Evolutionary conservation across 163 green algal genomes (phyloP).

Genomic region (Scenedesmus sp.): DNA sequence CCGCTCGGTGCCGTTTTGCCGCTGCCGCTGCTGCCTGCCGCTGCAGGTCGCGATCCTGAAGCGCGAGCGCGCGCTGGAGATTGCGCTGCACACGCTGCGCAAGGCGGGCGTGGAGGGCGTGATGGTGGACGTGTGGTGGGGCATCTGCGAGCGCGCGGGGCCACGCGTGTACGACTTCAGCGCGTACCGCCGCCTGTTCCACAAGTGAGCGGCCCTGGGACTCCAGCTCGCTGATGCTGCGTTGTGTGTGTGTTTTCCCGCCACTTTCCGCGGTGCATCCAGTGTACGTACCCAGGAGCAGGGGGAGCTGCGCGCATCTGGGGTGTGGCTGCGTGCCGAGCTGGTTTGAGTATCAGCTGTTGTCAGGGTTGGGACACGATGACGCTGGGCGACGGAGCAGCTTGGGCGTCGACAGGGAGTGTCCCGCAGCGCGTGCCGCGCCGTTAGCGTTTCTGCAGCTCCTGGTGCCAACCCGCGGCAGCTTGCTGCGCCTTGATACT

Average conservation of each 20-base stretch:
- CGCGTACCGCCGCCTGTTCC: slow-evolving; percentile 93
- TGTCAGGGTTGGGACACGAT: too few species aligned
- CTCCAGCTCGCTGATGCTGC: neutral
- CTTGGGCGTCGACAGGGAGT: too few species aligned
- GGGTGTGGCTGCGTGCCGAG: too few species aligned
- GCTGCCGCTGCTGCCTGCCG: neutral
- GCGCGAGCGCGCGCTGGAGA: slow-evolving; percentile 88
- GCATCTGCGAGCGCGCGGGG: slow-evolving; percentile 91
- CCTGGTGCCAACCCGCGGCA: neutral
- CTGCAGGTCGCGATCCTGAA: slow-evolving; percentile 77
- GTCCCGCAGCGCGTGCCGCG: too few species aligned
- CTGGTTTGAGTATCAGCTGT: too few species aligned
- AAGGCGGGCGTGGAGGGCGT: slow-evolving; percentile 93
- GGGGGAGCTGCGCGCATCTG: too few species aligned
- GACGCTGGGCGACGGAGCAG: too few species aligned
- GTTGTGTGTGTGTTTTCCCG: too few species aligned
- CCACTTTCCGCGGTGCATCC: neutral
- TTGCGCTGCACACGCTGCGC: slow-evolving; percentile 86
- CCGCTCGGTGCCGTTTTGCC: neutral
- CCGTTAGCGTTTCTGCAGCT: too few species aligned
- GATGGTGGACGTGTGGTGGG: slow-evolving; percentile 99
- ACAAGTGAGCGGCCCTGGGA: slow-evolving; percentile 65
- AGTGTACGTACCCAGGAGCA: too few species aligned
- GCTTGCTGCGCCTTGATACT: neutral
- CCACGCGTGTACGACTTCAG: slow-evolving; percentile 93